Evolutionary conservation across 2,329 filamentous ascomycete genomes (phyloP), one percentile per base, ranked within the genome.

Genomic region (Arthroderma uncinatum): DNA sequence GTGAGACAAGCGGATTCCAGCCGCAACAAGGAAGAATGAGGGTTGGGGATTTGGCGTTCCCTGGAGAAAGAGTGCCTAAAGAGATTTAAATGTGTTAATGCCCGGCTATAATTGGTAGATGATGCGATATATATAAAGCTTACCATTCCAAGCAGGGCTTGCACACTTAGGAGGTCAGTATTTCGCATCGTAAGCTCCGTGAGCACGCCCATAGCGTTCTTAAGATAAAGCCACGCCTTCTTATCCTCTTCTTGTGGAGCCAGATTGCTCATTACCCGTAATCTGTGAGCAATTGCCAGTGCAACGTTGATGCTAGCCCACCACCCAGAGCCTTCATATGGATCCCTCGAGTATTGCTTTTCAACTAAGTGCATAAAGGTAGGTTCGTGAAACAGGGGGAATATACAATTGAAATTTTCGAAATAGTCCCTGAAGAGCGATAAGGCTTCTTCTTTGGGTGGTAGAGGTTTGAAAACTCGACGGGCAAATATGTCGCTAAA

Each of bases 361-460:
- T 97, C 90, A 33, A 96, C 90, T 4, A 97, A 78, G 68, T 96
- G 91, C 89, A 97, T 97, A 68, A 98, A 98, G 0, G 93, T 97
- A 0, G 92, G 91, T 70, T 96, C 91, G 71, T 98, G 93, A 67
- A 95, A 98, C 2, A 98, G 78, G 4, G 93, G 93, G 68, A 97
- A 95, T 82, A 97, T 92, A 82, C 89, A 93, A 76, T 98, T 98
- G 79, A 98, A 97, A 73, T 96, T 96, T 67, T 95, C 89, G 64
- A 98, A 98, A 67, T 86, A 98, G 71, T 98, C 93, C 71, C 87
- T 89, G 60, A 96, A 82, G 37, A 97, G 76, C 1, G 89, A 94
- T 60, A 94, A 71, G 0, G 90, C 89, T 73, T 96, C 91, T n/a
- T 84, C 79, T 71, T 94, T 94, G 0, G 87, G 78, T 2, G 93